Evolutionary conservation across 73 alveolate genomes (phyloP).

Genomic region (Paramecium sexaurelia): DNA sequence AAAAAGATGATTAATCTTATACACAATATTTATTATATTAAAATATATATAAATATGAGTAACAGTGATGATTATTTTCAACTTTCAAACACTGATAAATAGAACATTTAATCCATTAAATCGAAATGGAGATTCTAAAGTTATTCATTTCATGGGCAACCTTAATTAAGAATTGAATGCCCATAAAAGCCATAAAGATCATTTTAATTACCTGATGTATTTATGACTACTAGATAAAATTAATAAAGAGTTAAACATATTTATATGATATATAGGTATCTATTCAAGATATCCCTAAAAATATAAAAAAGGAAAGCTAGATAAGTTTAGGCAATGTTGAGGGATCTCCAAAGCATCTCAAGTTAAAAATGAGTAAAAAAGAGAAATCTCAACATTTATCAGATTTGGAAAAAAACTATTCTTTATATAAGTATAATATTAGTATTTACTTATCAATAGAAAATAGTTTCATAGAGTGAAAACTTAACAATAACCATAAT

Average conservation of each 20-base stretch:
- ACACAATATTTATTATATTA: no score
- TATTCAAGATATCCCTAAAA: neutral
- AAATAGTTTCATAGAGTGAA: no score
- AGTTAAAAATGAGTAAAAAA: neutral
- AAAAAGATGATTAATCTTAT: no score
- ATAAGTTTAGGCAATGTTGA: neutral
- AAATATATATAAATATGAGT: no score
- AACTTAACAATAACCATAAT: no score
- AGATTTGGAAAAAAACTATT: neutral
- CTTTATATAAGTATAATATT: neutral
- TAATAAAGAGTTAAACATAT: neutral
- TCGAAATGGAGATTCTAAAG: no score
- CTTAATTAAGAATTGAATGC: no score
- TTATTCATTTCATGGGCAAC: no score
- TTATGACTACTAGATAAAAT: neutral
- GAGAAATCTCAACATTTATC: neutral
- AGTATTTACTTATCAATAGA: neutral
- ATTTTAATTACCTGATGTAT: neutral
- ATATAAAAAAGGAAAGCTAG: neutral
- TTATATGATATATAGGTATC: neutral
- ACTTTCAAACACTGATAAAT: no score
- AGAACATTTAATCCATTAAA: no score
- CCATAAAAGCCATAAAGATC: no score
- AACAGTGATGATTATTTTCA: no score
- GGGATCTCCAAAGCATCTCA: neutral